Evolutionary conservation across 108 stramenopile species (phyloP).

Genomic region (Cyclostephanos invisitatus): DNA sequence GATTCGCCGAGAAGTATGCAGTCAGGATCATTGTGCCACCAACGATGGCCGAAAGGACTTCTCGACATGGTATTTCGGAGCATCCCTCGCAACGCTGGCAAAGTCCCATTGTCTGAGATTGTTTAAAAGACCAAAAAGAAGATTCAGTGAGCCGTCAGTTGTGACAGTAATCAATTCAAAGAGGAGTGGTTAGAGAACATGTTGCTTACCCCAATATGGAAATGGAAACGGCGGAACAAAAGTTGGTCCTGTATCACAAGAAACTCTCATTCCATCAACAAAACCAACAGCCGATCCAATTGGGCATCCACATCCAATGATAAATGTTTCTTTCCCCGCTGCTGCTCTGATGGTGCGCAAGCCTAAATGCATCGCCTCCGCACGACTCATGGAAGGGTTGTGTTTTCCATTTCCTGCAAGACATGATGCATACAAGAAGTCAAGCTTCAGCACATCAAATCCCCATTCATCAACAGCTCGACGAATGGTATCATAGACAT

Average conservation of each 20-base stretch:
- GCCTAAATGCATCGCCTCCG: conserved; percentile 88
- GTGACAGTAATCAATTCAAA: not conserved
- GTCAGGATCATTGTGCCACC: conserved; percentile 97
- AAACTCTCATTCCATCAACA: conserved; percentile 87
- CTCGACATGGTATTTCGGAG: conserved; percentile 88
- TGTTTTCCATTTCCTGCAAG: conserved; percentile 86
- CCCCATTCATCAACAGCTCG: conserved; percentile 90
- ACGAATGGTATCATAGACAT: conserved; percentile 65
- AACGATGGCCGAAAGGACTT: conserved; percentile 80
- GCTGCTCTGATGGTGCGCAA: conserved; percentile 84
- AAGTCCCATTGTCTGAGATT: conserved; percentile 66
- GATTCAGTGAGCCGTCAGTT: not conserved
- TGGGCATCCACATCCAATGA: conserved; percentile 91
- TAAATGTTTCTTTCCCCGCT: conserved; percentile 75
- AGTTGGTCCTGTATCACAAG: conserved; percentile 91
- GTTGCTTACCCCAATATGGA: conserved; percentile 66
- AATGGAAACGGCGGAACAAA: conserved; percentile 88
- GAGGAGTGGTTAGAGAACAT: not conserved
- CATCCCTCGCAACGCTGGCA: conserved; percentile 89
- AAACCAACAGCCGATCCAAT: conserved; percentile 80
- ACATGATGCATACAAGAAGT: conserved; percentile 92
- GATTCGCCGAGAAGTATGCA: conserved; percentile 87
- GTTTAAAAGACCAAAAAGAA: not conserved
- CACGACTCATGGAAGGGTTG: conserved; percentile 81
- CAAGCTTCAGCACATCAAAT: conserved; percentile 86